phyloP scores from a whole-genome alignment of 73 alveolate species.

The Paramecium primaurelia region DNA sequence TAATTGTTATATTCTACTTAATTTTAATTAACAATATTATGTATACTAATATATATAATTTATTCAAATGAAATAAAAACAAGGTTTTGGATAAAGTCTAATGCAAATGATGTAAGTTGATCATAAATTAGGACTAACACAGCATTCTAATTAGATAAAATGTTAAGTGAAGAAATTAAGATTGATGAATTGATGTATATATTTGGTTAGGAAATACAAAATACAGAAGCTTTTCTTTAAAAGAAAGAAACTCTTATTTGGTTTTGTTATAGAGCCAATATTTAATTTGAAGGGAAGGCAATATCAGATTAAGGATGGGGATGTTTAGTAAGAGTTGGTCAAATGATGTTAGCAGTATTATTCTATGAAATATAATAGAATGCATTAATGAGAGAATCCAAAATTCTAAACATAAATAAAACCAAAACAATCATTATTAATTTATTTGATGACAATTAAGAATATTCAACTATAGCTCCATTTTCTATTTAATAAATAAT shows the following conservation, averaged over 20 bases:
- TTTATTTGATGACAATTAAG: background rate
- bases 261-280: background rate
- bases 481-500: background rate
- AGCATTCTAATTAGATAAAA: constrained; percentile 4
- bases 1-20: background rate
- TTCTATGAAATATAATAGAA: background rate
- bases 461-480: background rate
- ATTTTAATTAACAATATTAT: background rate
- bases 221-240: background rate
- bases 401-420: background rate
- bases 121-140: constrained; percentile 37
- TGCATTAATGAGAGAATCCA: background rate
- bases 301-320: constrained; percentile 56
- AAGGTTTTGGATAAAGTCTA: background rate
- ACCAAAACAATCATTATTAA: background rate
- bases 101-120: constrained; percentile 1
- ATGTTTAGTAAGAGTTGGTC: background rate
- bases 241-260: background rate
- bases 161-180: background rate
- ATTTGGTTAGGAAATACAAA: background rate
- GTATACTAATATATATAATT: background rate
- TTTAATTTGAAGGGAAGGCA: background rate
- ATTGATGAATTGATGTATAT: background rate
- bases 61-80: background rate
- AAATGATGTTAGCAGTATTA: constrained; percentile 36